These are phyloP conservation scores for Trichoderma atrobrunneum DNA, from an alignment of 2,329 filamentous ascomycete species.

Conservation along the genomic window DNA sequence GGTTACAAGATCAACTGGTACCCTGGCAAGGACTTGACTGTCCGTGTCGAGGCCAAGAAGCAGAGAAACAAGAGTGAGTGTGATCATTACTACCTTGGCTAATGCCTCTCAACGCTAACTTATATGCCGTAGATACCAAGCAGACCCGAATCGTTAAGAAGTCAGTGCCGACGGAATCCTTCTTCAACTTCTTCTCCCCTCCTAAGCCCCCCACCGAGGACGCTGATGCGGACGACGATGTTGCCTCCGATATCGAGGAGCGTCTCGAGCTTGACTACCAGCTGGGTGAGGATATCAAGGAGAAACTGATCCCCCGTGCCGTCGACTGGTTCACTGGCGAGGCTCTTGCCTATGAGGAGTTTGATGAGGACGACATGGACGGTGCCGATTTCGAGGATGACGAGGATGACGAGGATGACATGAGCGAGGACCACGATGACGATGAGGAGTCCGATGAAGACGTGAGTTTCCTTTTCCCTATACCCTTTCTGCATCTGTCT, in stretches of 20 bases:
- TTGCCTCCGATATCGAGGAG: conserved; percentile 90
- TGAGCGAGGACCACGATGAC: conserved; percentile 81
- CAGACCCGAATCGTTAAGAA: conserved; percentile 99
- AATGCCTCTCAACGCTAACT: not conserved
- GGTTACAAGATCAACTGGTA: conserved; percentile 99
- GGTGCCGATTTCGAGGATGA: conserved; percentile 85
- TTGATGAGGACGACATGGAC: conserved; percentile 78
- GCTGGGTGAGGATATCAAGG: conserved; percentile 98
- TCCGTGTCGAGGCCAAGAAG: conserved; percentile 97
- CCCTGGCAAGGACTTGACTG: conserved; percentile 85
- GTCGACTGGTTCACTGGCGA: conserved; percentile 99
- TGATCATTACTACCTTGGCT: not conserved
- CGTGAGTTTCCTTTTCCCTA: conserved; percentile 44
- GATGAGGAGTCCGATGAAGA: conserved; percentile 78
- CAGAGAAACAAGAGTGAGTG: conserved; percentile 93
- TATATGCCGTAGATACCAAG: conserved; percentile 73
- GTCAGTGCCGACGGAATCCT: conserved; percentile 96
- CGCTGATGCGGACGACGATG: conserved; percentile 67
- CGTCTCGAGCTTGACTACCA: conserved; percentile 98
- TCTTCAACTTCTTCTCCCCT: conserved; percentile 99
- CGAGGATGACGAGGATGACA: conserved; percentile 85
- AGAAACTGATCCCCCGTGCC: conserved; percentile 97
- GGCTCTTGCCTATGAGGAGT: conserved; percentile 92
- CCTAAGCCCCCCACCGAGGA: conserved; percentile 80
- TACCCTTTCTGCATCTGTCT: not conserved